Percentiles rank a stretch among this genome's conserved stretches.
Evolutionary conservation across 768 basidiomycete species (phyloP).

Genomic region (Sarcodon sp.): DNA sequence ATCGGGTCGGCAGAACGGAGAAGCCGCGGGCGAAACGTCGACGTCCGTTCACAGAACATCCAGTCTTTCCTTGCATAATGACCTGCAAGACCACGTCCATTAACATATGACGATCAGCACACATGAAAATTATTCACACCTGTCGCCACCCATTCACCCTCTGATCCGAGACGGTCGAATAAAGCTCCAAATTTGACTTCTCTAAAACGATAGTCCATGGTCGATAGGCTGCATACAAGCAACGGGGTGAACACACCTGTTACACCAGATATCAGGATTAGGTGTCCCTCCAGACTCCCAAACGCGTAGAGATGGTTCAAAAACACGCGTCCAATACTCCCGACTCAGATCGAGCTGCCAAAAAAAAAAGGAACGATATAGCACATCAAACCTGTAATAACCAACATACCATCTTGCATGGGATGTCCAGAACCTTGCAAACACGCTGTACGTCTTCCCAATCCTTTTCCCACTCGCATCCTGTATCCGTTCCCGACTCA

Average conservation of each 20-base stretch:
- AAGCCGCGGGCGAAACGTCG: conserved; percentile 19
- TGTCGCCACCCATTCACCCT: conserved; percentile 64
- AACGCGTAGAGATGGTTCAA: conserved; percentile 66
- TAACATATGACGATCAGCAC: neutral
- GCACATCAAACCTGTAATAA: neutral
- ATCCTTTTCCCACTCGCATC: conserved; percentile 94
- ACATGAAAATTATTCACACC: conserved; percentile 26
- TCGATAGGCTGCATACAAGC: neutral
- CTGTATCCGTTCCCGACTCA: conserved; percentile 64
- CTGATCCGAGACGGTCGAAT: conserved; percentile 40
- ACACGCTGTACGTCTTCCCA: conserved; percentile 85
- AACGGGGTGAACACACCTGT: conserved; percentile 35
- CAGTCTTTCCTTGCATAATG: conserved; percentile 77
- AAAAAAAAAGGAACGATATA: neutral
- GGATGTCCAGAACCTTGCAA: conserved; percentile 58
- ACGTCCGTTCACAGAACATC: conserved; percentile 14
- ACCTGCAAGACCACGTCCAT: conserved; percentile 27
- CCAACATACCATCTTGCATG: conserved; percentile 53
- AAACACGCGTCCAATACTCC: conserved; percentile 88
- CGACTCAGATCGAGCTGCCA: conserved; percentile 71
- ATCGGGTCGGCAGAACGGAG: conserved; percentile 32
- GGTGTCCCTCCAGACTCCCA: conserved; percentile 81
- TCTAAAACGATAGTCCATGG: conserved; percentile 22
- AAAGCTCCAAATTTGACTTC: conserved; percentile 90
- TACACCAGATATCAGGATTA: conserved; percentile 91